These are phyloP conservation scores for Cardamine occulta DNA, from an alignment of 345 rosid species.

Conservation along the genomic window DNA sequence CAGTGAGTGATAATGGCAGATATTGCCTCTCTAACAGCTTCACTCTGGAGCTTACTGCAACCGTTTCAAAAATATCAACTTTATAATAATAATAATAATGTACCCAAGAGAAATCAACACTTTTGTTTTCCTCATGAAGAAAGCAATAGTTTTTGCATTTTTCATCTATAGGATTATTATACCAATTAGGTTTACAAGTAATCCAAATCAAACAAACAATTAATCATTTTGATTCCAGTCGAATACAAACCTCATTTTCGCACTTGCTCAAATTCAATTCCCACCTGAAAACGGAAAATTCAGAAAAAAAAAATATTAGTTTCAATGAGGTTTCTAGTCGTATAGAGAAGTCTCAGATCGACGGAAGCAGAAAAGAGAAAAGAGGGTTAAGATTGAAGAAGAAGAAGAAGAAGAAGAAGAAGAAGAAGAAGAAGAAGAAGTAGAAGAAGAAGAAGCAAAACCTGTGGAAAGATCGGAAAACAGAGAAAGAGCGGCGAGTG, in stretches of 20 bases:
- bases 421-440: no score
- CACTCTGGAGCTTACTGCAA: slow-evolving; percentile 92
- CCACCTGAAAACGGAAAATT: slow-evolving; percentile 23
- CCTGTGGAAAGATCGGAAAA: slow-evolving; percentile 25
- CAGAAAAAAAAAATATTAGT: neutral
- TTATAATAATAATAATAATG: neutral
- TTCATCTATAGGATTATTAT: neutral
- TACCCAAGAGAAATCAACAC: neutral
- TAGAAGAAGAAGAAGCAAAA: slow-evolving; percentile 13
- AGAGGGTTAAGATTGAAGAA: neutral
- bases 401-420: no score
- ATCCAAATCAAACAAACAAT: neutral
- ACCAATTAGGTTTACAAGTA: neutral
- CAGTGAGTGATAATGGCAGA: slow-evolving; percentile 53
- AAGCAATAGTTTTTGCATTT: neutral
- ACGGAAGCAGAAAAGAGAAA: neutral
- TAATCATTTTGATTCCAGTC: neutral
- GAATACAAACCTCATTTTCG: slow-evolving; percentile 42
- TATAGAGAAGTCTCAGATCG: neutral
- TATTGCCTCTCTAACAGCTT: slow-evolving; percentile 86
- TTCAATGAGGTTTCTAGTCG: neutral
- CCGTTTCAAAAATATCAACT: slow-evolving; percentile 1
- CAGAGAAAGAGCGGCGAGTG: slow-evolving; percentile 5
- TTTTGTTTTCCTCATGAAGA: neutral
- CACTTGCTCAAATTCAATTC: neutral